phyloP scores from a whole-genome alignment of 2,329 filamentous ascomycete species.

The Boeremia lycopersici region DNA sequence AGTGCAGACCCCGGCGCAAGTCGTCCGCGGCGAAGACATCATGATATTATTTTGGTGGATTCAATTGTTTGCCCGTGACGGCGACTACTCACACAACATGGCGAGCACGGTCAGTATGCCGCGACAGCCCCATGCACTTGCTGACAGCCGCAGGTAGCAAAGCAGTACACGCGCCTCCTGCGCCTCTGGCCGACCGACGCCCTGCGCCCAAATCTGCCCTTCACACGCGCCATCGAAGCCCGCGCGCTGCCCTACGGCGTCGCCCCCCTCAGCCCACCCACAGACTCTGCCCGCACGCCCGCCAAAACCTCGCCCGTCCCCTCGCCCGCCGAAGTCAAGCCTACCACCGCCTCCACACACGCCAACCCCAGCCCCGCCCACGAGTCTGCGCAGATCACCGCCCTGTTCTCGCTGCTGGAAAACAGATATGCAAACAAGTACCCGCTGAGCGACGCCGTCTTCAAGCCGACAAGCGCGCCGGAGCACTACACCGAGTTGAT shows the following conservation, averaged over 20 bases:
- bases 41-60: neutral
- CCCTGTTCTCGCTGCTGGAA: conserved; percentile 65
- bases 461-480: conserved; percentile 43
- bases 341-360: conserved; percentile 17
- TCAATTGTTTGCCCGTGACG: conserved; percentile 1
- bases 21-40: conserved; percentile 13
- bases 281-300: conserved; percentile 11
- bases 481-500: conserved; percentile 45
- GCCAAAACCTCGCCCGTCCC: conserved; percentile 8
- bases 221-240: conserved; percentile 52
- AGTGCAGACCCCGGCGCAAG: neutral
- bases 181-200: conserved; percentile 57
- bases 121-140: neutral
- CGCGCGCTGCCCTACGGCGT: conserved; percentile 45
- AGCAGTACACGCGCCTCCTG: conserved; percentile 58
- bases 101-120: conserved; percentile 19
- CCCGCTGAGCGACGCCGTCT: conserved; percentile 31
- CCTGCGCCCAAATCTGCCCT: conserved; percentile 55
- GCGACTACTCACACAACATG: conserved; percentile 19
- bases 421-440: conserved; percentile 59
- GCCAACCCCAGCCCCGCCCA: conserved; percentile 23
- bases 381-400: conserved; percentile 60
- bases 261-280: conserved; percentile 28
- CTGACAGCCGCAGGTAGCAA: conserved; percentile 38
- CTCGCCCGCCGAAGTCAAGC: conserved; percentile 11